Evolutionary conservation across 176 grass and related monocot species (phyloP), one percentile per base, ranked within the genome.

Genomic region (Avena atlantica): DNA sequence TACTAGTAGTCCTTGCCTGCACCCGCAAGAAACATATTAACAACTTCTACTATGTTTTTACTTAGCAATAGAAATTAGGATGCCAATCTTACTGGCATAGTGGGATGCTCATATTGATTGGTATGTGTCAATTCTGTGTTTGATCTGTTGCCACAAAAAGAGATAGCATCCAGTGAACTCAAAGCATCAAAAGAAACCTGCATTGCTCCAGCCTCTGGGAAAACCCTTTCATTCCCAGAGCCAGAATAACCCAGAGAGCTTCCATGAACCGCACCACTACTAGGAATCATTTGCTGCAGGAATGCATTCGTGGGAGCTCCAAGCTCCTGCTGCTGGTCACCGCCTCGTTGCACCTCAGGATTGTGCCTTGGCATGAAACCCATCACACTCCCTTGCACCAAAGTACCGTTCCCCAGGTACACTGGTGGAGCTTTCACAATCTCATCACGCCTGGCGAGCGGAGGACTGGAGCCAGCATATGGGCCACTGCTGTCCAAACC

Each of bases 111-210:
- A 6, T 69, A 63, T 3, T 25, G 25, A 20, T 21, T 77, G 79
- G 15, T 59, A 15, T 0, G 44, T 71, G 74, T 12, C 78, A 64
- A 20, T 20, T 90, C 83, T 47, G 40, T 34, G 12, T 31, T 23
- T 84, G 85, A 85, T 36, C 81, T 85, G 76, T 82, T 61, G 57
- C 88, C 73, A 40, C 79, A 74, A 56, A 90, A 87, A 69, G 52
- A 87, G 66, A 79, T 68, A 24, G 60, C 76, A 13, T 85, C 88
- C 14, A 61, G 48, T 70, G 84, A 76, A 78, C 58, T 84, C 59
- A 51, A 74, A 47, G 44, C 77, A 68, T 65, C 85, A 8, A 87
- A 84, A 5, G 75, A 81, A 58, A 60, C 49, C 29, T 80, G 79
- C 0, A 75, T 69, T 62, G 47, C 31, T 45, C 4, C 36, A 40